Base-by-base conservation (phyloP, 371 early-diverging fungal genomes). In the Cokeromyces recurvatus region DNA sequence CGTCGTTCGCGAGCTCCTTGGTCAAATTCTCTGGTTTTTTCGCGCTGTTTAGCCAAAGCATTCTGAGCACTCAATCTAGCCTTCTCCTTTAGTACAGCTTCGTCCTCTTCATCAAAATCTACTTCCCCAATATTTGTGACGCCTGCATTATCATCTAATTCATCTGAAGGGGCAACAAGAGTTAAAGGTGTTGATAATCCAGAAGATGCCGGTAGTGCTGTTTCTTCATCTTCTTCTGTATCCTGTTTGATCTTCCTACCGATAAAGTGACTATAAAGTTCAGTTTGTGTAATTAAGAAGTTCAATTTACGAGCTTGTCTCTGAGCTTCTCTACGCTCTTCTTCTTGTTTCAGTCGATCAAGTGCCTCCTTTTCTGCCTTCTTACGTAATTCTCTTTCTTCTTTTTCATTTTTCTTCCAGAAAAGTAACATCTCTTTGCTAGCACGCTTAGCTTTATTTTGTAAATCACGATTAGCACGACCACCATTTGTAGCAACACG, bases 181-280 rank as follows among this genome's bases (percentile, higher is more conserved):
- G 15, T 43, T 4, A 57, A 43, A 10, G 57, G 57, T 7, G 57
- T 57, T 3, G 57, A 57, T 17, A 57, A 22, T 3, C 57, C 57
- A n/a, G 57, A 57, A 4, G 57, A 43, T 15, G 57, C 51, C 19
- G 57, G 57, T 12, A 24, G 38, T 14, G 75, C 78, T 6, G 77
- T 74, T 14, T 74, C 74, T 12, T 76, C 74, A 49, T 75, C 59
- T 37, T 74, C 70, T 29, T 49, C 55, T 10, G 51, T 57, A 39
- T 62, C 71, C 21, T 57, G 55, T 29, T 74, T 69, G 40, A 90
- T 82, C 62, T 91, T 91, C 46, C 85, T 82, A 32, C 89, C 89
- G 46, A 97, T 86, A 76, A 97, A 99, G 70, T 96, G 95, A 53
- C 93, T 89, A 75, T 93, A 99, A 2, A 98, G 76, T 59, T 99